A percentile compares a stretch with the other conserved stretches of the same genome.
Evolutionary conservation across 179 eudicot species (phyloP).

Genomic region (Corrigiola litoralis): DNA sequence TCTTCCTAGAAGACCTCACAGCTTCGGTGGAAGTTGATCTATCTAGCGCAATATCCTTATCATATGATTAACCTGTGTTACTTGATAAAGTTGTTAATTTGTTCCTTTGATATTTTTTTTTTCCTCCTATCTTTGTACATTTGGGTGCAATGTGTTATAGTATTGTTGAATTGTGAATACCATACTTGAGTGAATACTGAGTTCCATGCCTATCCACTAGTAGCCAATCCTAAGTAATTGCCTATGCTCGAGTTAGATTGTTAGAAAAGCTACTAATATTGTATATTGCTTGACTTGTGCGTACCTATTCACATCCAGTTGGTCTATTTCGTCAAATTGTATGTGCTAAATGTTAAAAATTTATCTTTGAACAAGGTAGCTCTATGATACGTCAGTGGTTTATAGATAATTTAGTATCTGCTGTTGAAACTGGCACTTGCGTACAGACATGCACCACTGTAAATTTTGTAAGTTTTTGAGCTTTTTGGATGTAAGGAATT

Average conservation of each 20-base stretch:
- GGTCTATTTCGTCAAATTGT: neutral
- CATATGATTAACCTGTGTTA: neutral
- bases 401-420: neutral
- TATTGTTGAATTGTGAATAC: too few species aligned
- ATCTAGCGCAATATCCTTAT: conserved; percentile 87
- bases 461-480: too few species aligned
- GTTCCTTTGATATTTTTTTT: neutral
- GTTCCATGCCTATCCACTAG: too few species aligned
- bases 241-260: too few species aligned
- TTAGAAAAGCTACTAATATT: too few species aligned
- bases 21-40: conserved; percentile 89
- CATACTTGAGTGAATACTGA: too few species aligned
- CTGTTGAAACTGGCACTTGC: neutral
- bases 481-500: neutral
- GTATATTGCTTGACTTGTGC: too few species aligned
- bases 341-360: neutral
- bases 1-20: conserved; percentile 88
- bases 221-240: too few species aligned
- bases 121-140: neutral
- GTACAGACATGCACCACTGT: neutral
- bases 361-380: neutral
- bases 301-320: neutral
- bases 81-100: neutral
- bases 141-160: too few species aligned
- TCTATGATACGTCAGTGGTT: neutral